Evolutionary conservation across 257 asterid species (phyloP).

Genomic region (Forsythia viridissima): DNA sequence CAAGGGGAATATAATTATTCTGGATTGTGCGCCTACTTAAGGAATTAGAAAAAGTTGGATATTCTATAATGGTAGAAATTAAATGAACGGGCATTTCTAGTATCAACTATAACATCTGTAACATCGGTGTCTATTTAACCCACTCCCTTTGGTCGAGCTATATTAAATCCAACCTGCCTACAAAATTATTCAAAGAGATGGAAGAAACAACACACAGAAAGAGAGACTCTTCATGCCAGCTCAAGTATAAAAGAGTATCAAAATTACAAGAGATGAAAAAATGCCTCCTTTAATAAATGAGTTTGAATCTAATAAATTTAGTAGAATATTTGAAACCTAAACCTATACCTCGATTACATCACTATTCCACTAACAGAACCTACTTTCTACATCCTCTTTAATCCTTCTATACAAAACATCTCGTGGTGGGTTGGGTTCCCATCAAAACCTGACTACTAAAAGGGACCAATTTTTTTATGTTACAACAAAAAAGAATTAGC

Average conservation of each 20-base stretch:
- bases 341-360: conserved; percentile 39
- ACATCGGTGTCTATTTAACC: not conserved
- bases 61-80: not conserved
- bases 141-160: not conserved
- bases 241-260: not conserved
- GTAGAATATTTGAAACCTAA: conserved; percentile 25
- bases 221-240: not conserved
- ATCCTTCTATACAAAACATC: conserved; percentile 51
- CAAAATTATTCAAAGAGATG: not conserved
- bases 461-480: conserved; percentile 45
- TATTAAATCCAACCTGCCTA: not conserved
- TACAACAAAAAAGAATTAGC: conserved; percentile 56
- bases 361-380: conserved; percentile 33
- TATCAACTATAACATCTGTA: not conserved
- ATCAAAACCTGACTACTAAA: conserved; percentile 26
- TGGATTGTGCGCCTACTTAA: too few species aligned
- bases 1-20: too few species aligned
- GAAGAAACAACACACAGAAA: not conserved
- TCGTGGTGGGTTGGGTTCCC: conserved; percentile 37
- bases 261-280: not conserved
- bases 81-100: not conserved
- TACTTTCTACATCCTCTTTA: conserved; percentile 42
- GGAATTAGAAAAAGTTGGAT: too few species aligned
- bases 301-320: conserved; percentile 8
- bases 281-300: not conserved